Evolutionary conservation across 495 filamentous ascomycete genomes (phyloP), one percentile per base, ranked within the genome.

Genomic region (Penicillium canariense): DNA sequence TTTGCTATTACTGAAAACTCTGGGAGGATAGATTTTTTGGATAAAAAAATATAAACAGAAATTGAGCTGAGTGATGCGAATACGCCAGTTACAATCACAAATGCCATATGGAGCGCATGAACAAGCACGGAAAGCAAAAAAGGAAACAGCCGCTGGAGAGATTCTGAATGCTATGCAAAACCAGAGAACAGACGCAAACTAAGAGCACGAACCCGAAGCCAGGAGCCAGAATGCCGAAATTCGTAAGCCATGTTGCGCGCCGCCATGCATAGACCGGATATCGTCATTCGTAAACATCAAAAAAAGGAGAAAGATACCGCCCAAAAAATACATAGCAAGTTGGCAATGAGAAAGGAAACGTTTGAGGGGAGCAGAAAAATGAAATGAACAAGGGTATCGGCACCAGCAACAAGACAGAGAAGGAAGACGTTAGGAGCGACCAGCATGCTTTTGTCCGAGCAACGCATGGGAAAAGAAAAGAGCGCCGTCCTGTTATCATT

Each of bases 401-500:
- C 47, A 63, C 47, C 28, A 40, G 23, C 25, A 54, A 35, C 52
- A 30, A 46, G 36, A n/a, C 45, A 58, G 26, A 49, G 28, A 55
- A 46, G 9, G 40, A 48, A 52, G 52, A 52, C n/a, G 27, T 23
- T 39, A 44, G 50, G 45, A 45, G 47, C 45, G 54, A 48, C 43
- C 31, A 61, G 42, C 36, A 50, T 54, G 31, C 48, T 64, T 61
- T 59, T 60, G 14, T 34, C 34, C 36, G 30, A 53, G 20, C 54
- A 56, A 49, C 52, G 50, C 39, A 56, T 36, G 23, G 53, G 35
- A 12, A 49, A 39, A 50, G 40, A 50, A 61, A 52, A 51, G 61
- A 59, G 55, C 59, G 60, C 58, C 43, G 23, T 28, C 58, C 39
- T 28, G 40, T 14, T 12, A 61, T 84, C 69, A 84, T 61, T 79